Base-by-base conservation (phyloP, 2,329 filamentous ascomycete species). In the Amauroascus niger region DNA sequence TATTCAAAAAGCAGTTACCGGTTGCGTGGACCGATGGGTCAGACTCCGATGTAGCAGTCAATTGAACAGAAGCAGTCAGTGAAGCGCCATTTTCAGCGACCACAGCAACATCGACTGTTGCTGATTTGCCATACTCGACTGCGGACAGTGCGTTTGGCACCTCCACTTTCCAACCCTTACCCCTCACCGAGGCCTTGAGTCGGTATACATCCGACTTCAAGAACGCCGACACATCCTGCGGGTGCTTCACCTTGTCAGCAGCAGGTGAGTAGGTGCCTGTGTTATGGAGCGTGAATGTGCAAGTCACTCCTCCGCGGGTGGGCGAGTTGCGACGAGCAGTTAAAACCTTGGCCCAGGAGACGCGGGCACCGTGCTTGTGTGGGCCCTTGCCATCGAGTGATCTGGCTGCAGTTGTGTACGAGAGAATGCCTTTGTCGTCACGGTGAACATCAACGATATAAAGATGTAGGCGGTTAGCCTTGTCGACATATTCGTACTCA, bases 141-240 rank as follows among this genome's bases (percentile, higher is more conserved):
- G 52, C 48, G 20, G 57, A 41, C 11, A 59, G 40, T 8, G 57
- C 57, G 28, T 59, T 59, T 9, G 56, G 57, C 30, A 59, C 33
- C 37, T 59, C 57, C 2, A 58, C 57, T 28, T 48, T 58, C 57
- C 57, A 59, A 41, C 57, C 57, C 8, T 54, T 18, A 41, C 57
- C 54, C 11, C 55, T 22, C 5, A 59, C 57, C 3, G 30, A 46
- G 43, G 57, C 57, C 28, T 58, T 55, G 32, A 59, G 53, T 6
- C 57, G 53, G 54, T 59, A 59, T n/a, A 59, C 57, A 30, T 59
- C 57, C 3, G 52, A 56, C 35, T 59, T 58, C 16, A 58, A 22
- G 41, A 55, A 54, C 40, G 45, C 7, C 11, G 55, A 55, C 1
- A 56, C 51, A 46, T 59, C 57, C 28, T 59, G 55, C 11, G 55